phyloP scores from a whole-genome alignment of 2,329 filamentous ascomycete species.

The Sporothrix pallida region DNA sequence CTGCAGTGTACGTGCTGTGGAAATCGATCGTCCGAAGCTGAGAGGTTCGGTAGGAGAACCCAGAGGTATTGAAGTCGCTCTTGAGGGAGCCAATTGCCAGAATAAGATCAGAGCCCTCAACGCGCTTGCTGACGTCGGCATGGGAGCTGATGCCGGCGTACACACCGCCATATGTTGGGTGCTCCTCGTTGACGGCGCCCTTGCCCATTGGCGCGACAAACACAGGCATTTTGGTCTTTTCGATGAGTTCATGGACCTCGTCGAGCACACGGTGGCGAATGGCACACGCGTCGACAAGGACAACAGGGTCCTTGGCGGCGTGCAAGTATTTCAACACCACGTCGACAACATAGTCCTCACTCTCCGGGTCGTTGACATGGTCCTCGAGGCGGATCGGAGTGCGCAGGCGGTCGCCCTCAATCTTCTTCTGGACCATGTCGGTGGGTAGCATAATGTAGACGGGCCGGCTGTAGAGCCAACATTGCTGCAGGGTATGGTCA shows the following conservation, averaged over 20 bases:
- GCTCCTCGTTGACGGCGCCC: constrained; percentile 77
- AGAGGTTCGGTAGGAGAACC: constrained; percentile 79
- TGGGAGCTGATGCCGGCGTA: constrained; percentile 81
- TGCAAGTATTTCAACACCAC: constrained; percentile 73
- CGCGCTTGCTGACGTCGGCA: constrained; percentile 64
- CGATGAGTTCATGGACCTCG: constrained; percentile 74
- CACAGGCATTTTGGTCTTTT: constrained; percentile 75
- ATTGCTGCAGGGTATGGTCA: constrained; percentile 76
- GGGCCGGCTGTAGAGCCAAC: constrained; percentile 74
- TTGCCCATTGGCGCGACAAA: constrained; percentile 95
- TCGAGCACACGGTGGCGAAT: constrained; percentile 75
- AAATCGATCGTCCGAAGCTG: constrained; percentile 82
- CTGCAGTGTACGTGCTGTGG: constrained; percentile 73
- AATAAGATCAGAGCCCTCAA: constrained; percentile 74
- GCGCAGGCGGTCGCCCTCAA: constrained; percentile 75
- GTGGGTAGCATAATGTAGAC: constrained; percentile 85
- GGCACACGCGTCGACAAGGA: constrained; percentile 83
- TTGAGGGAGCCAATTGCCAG: constrained; percentile 70
- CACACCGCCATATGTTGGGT: constrained; percentile 79
- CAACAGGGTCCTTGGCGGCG: constrained; percentile 71
- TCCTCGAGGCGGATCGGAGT: constrained; percentile 70
- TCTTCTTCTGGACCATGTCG: constrained; percentile 76
- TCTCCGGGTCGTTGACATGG: constrained; percentile 69
- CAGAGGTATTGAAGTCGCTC: constrained; percentile 82
- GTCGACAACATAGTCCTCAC: constrained; percentile 82